Conservation (phyloP, 1,139 yeast species). For the Blastobotrys indianensis region DNA sequence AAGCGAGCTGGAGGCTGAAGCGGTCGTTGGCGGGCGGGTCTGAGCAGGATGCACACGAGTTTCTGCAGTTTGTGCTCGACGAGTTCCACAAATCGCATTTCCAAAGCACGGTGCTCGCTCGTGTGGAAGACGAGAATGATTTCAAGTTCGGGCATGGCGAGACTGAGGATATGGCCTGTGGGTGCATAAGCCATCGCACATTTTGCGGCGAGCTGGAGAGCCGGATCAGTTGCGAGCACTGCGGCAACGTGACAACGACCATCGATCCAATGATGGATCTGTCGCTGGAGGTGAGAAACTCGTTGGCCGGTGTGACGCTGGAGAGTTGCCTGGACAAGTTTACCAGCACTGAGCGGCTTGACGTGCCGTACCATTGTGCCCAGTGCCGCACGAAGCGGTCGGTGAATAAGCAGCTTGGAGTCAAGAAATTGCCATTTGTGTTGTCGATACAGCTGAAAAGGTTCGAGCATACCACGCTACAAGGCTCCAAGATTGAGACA, state of each 20-base stretch:
- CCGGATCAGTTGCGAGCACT: slow-evolving; percentile 65
- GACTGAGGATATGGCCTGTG: slow-evolving; percentile 39
- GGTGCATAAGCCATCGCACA: slow-evolving; percentile 75
- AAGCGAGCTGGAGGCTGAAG: slow-evolving; percentile 80
- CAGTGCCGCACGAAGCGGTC: slow-evolving; percentile 55
- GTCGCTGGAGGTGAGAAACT: slow-evolving; percentile 52
- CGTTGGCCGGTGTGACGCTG: slow-evolving; percentile 31
- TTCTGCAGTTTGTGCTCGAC: slow-evolving; percentile 83
- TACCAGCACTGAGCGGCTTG: slow-evolving; percentile 71
- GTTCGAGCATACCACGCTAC: slow-evolving; percentile 69
- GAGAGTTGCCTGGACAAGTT: slow-evolving; percentile 68
- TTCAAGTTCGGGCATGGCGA: slow-evolving; percentile 9
- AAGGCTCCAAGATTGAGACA: slow-evolving; percentile 69
- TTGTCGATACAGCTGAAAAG: slow-evolving; percentile 80
- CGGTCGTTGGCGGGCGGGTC: slow-evolving; percentile 86
- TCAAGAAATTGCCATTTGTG: slow-evolving; percentile 68
- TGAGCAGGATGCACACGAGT: slow-evolving; percentile 98
- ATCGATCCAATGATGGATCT: slow-evolving; percentile 88
- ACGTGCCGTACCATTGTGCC: slow-evolving; percentile 64
- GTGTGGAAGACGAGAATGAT: slow-evolving; percentile 11
- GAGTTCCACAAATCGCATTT: slow-evolving; percentile 54
- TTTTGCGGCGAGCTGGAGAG: slow-evolving; percentile 72
- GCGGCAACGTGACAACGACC: slow-evolving; percentile 59
- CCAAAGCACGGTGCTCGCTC: slow-evolving; percentile 14
- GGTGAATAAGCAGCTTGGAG: slow-evolving; percentile 65